phyloP scores from a whole-genome alignment of 495 filamentous ascomycete species.

The Patellaria atrata region DNA sequence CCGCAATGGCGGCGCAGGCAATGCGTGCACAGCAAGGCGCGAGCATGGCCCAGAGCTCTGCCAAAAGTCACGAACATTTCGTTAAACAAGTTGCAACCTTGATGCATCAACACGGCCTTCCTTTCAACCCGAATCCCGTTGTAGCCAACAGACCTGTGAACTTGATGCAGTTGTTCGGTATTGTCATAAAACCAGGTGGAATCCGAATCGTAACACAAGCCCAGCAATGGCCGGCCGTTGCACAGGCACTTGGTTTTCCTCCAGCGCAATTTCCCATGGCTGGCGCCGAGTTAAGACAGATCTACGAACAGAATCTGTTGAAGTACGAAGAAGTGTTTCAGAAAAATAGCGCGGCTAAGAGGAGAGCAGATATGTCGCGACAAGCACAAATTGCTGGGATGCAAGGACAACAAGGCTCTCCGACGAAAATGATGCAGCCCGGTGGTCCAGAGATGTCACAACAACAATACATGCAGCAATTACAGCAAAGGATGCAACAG shows the following conservation, averaged over 20 bases:
- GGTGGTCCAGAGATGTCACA: slow-evolving; percentile 24
- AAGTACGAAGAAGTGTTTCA: slow-evolving; percentile 42
- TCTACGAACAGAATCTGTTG: slow-evolving; percentile 60
- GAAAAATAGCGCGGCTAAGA: slow-evolving; percentile 6
- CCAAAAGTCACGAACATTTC: slow-evolving; percentile 52
- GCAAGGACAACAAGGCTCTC: slow-evolving; percentile 28
- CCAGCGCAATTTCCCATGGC: slow-evolving; percentile 50
- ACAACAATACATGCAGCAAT: slow-evolving; percentile 28
- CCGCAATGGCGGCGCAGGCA: slow-evolving; percentile 6
- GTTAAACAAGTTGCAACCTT: slow-evolving; percentile 57
- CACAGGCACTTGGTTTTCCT: slow-evolving; percentile 50
- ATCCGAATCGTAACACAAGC: slow-evolving; percentile 54
- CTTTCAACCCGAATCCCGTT: slow-evolving; percentile 53
- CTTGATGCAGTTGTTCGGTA: slow-evolving; percentile 58
- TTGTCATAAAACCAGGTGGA: slow-evolving; percentile 55
- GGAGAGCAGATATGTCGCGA: slow-evolving; percentile 1
- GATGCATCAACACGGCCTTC: slow-evolving; percentile 53
- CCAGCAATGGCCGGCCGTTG: slow-evolving; percentile 58
- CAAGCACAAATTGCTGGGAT: slow-evolving; percentile 28
- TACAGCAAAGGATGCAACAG: slow-evolving; percentile 20
- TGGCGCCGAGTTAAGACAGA: slow-evolving; percentile 48
- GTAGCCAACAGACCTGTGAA: slow-evolving; percentile 57
- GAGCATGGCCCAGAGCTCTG: too few species aligned
- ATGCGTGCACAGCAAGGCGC: slow-evolving; percentile 8
- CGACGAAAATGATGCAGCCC: slow-evolving; percentile 34